A percentile compares a stretch with the other conserved stretches of the same genome.
phyloP scores from a whole-genome alignment of 192 early-diverging fungal genomes.

The Coemansia sp. region DNA sequence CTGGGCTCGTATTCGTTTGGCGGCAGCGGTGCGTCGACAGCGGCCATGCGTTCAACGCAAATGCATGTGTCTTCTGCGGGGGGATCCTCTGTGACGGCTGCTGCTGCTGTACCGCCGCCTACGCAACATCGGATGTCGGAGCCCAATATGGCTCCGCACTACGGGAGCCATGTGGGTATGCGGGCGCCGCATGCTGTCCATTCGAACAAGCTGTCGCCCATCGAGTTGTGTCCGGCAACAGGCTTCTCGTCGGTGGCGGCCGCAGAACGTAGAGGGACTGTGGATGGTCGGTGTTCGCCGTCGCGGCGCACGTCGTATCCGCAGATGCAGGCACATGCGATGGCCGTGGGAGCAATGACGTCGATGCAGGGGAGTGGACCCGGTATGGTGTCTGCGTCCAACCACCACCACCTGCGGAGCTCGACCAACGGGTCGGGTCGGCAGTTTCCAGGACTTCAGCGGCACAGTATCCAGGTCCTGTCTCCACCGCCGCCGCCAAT shows the following conservation, averaged over 20 bases:
- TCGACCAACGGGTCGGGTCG: not conserved
- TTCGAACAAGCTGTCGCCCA: slow-evolving; percentile 3
- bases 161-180: no score
- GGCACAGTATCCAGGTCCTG: slow-evolving; percentile 6
- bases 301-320: slow-evolving; percentile 32
- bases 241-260: not conserved
- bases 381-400: no score
- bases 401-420: no score
- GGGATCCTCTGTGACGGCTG: not conserved
- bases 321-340: slow-evolving; percentile 15
- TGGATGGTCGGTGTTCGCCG: slow-evolving; percentile 23
- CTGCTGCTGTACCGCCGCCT: not conserved
- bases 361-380: no score
- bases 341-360: no score
- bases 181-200: not conserved
- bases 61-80: not conserved
- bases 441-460: not conserved
- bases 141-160: slow-evolving; percentile 17
- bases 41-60: not conserved
- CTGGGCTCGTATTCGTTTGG: slow-evolving; percentile 26
- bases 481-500: not conserved
- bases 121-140: slow-evolving; percentile 44
- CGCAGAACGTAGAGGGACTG: no score
- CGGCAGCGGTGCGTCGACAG: not conserved
- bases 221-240: slow-evolving; percentile 1